Evolutionary conservation across 345 rosid species (phyloP).

Genomic region (Bretschneidera sinensis): DNA sequence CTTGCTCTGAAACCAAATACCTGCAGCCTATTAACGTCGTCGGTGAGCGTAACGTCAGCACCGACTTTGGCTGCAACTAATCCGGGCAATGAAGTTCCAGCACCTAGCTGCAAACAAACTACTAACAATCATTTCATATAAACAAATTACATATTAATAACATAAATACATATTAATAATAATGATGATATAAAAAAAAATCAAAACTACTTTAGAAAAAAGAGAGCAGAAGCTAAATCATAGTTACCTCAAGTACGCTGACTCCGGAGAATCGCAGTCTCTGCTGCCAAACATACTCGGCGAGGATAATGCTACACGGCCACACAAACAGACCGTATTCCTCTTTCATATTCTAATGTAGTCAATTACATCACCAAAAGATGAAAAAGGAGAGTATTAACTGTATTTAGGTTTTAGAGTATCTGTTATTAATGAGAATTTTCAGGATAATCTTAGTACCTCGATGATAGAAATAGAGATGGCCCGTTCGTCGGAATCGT

Average conservation of each 20-base stretch:
- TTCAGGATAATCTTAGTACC: slow-evolving; percentile 28
- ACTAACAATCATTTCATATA: background rate
- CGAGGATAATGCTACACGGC: slow-evolving; percentile 83
- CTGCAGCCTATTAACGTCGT: slow-evolving; percentile 58
- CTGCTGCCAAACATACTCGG: slow-evolving; percentile 94
- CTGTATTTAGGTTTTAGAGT: background rate
- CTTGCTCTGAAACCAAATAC: slow-evolving; percentile 19
- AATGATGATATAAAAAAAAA: too few relatives aligned
- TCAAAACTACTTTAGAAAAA: too few relatives aligned
- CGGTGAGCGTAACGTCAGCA: slow-evolving; percentile 64
- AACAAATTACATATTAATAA: background rate
- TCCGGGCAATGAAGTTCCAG: slow-evolving; percentile 77
- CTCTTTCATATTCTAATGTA: slow-evolving; percentile 68
- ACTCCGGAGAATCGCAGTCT: slow-evolving; percentile 50
- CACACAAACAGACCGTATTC: slow-evolving; percentile 85
- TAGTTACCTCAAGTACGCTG: slow-evolving; percentile 53
- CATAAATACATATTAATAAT: background rate
- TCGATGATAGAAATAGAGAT: slow-evolving; percentile 64
- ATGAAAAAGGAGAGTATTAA: slow-evolving; percentile 3
- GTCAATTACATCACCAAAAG: background rate
- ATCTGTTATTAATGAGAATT: background rate
- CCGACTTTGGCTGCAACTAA: slow-evolving; percentile 82
- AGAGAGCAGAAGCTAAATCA: too few relatives aligned
- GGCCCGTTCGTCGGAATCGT: slow-evolving; percentile 33
- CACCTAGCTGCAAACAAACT: slow-evolving; percentile 53